Conservation (phyloP, 2,329 filamentous ascomycete species). For the Fusarium nelsonii region DNA sequence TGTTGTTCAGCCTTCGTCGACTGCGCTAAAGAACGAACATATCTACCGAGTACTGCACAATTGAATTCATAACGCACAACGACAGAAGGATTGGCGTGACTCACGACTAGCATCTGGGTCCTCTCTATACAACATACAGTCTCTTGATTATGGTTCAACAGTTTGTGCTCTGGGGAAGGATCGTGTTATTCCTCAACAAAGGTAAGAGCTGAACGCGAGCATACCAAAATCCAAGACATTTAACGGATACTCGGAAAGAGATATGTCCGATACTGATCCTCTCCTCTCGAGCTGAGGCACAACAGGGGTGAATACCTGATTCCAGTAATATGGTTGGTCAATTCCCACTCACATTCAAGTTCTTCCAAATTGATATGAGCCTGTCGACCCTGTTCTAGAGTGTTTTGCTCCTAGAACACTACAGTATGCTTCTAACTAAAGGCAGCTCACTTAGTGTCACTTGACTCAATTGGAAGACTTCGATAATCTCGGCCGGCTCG, state of each 20-base stretch:
- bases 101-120: neutral
- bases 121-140: neutral
- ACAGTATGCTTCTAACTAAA: slow-evolving; percentile 1
- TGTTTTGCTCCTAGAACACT: neutral
- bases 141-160: neutral
- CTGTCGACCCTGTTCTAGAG: slow-evolving; percentile 14
- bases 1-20: slow-evolving; percentile 17
- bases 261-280: slow-evolving; percentile 25
- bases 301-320: slow-evolving; percentile 25
- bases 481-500: slow-evolving; percentile 20
- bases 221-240: slow-evolving; percentile 26
- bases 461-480: slow-evolving; percentile 13
- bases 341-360: slow-evolving; percentile 33
- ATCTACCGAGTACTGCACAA: neutral
- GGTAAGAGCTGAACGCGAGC: slow-evolving; percentile 5
- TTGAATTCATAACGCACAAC: slow-evolving; percentile 1
- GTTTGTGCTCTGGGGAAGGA: neutral
- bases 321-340: slow-evolving; percentile 40
- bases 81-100: neutral
- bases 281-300: slow-evolving; percentile 22
- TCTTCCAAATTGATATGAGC: slow-evolving; percentile 40
- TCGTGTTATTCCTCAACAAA: slow-evolving; percentile 30
- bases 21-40: slow-evolving; percentile 15
- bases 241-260: slow-evolving; percentile 32
- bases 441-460: slow-evolving; percentile 2